These are phyloP conservation scores for Arthromyces matolae DNA, from an alignment of 768 basidiomycete genomes.

Conservation along the genomic window DNA sequence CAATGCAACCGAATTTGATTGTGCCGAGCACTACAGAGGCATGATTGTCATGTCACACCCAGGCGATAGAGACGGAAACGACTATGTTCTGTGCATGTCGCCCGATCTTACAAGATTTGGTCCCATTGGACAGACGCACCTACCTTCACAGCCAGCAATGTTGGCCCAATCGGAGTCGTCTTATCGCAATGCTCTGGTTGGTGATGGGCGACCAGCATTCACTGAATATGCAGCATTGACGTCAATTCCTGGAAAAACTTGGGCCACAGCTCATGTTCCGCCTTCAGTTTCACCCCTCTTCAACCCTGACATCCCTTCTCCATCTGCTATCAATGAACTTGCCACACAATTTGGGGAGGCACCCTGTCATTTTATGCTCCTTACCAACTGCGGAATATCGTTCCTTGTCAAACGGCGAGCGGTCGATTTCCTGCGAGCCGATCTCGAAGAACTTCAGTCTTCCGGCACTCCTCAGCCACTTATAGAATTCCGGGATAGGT, in stretches of 20 bases:
- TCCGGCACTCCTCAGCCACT: slow-evolving; percentile 77
- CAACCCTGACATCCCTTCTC: slow-evolving; percentile 40
- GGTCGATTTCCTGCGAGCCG: slow-evolving; percentile 77
- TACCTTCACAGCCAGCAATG: slow-evolving; percentile 38
- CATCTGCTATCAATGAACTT: slow-evolving; percentile 71
- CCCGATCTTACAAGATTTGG: slow-evolving; percentile 76
- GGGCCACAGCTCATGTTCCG: slow-evolving; percentile 70
- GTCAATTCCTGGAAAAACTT: slow-evolving; percentile 78
- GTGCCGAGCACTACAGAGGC: slow-evolving; percentile 63
- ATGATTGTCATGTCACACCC: slow-evolving; percentile 68
- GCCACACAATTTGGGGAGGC: slow-evolving; percentile 76
- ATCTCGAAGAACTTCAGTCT: slow-evolving; percentile 77
- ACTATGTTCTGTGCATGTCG: slow-evolving; percentile 70
- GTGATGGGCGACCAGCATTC: slow-evolving; percentile 53
- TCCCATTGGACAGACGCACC: slow-evolving; percentile 60
- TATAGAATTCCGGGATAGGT: slow-evolving; percentile 81
- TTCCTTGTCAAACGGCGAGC: slow-evolving; percentile 80
- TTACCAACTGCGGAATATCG: slow-evolving; percentile 83
- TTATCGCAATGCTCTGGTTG: slow-evolving; percentile 35
- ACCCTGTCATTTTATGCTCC: slow-evolving; percentile 77
- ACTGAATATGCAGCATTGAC: slow-evolving; percentile 76
- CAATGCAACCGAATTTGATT: slow-evolving; percentile 55
- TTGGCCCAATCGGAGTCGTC: slow-evolving; percentile 20
- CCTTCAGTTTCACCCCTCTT: slow-evolving; percentile 25
- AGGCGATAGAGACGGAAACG: slow-evolving; percentile 69